These are phyloP conservation scores for Hippophae tibetana DNA, from an alignment of 306 rosid genomes.

Conservation along the genomic window DNA sequence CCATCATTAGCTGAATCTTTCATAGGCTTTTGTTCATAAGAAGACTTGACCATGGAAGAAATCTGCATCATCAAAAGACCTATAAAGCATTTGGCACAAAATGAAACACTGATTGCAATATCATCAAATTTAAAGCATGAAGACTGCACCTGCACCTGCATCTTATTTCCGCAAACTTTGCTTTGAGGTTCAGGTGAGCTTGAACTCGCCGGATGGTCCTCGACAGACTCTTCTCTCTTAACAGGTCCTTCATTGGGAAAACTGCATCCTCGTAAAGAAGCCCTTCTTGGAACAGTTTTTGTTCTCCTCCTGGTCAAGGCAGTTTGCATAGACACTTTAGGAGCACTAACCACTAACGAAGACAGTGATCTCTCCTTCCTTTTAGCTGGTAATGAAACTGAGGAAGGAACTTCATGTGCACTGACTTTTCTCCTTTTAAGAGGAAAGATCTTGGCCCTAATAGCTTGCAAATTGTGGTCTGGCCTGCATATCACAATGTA, in stretches of 20 bases:
- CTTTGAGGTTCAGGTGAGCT: slow-evolving; percentile 39
- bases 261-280: slow-evolving; percentile 62
- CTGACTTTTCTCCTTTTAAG: slow-evolving; percentile 40
- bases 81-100: neutral
- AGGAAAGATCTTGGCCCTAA: slow-evolving; percentile 83
- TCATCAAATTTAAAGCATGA: slow-evolving; percentile 7
- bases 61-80: slow-evolving; percentile 37
- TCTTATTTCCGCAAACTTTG: slow-evolving; percentile 29
- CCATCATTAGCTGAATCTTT: slow-evolving; percentile 29
- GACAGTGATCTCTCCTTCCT: slow-evolving; percentile 97
- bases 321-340: slow-evolving; percentile 64
- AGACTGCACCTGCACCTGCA: slow-evolving; percentile 26
- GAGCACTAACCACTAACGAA: slow-evolving; percentile 78
- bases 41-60: slow-evolving; percentile 44
- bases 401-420: slow-evolving; percentile 55
- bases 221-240: slow-evolving; percentile 51
- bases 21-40: slow-evolving; percentile 37
- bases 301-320: slow-evolving; percentile 86
- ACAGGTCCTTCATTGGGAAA: slow-evolving; percentile 38
- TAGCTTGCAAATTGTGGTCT: slow-evolving; percentile 95
- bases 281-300: slow-evolving; percentile 59
- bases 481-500: slow-evolving; percentile 51
- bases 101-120: neutral
- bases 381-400: slow-evolving; percentile 55
- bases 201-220: slow-evolving; percentile 49